Evolutionary conservation across 306 rosid species (phyloP).

Genomic region (Vicia sativa): DNA sequence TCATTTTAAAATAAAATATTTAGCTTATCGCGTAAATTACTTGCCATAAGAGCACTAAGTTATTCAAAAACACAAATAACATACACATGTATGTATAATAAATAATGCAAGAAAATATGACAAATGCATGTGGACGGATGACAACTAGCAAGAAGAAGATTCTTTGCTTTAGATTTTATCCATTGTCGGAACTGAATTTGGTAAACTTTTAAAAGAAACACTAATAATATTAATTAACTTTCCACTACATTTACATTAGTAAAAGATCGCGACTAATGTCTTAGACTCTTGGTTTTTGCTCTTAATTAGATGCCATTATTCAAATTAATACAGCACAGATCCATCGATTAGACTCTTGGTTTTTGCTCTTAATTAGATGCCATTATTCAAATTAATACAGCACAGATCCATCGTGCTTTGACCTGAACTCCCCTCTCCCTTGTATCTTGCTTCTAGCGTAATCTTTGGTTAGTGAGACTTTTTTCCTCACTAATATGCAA

Average conservation of each 20-base stretch:
- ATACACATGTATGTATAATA: neutral
- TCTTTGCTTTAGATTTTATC: conserved; percentile 35
- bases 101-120: conserved; percentile 13
- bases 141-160: conserved; percentile 32
- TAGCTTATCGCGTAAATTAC: too few species aligned
- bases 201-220: neutral
- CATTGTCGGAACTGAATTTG: neutral
- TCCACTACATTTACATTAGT: neutral
- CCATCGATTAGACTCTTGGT: too few species aligned
- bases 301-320: conserved; percentile 16
- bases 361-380: conserved; percentile 12
- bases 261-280: conserved; percentile 21
- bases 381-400: neutral
- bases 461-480: conserved; percentile 17
- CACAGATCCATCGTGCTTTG: conserved; percentile 4
- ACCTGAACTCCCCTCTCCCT: neutral
- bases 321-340: neutral
- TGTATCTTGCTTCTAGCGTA: conserved; percentile 29
- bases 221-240: neutral
- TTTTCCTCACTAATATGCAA: neutral
- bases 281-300: conserved; percentile 17
- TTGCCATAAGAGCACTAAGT: too few species aligned
- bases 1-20: too few species aligned
- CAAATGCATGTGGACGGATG: conserved; percentile 10
- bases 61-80: too few species aligned